Evolutionary conservation across 2,329 filamentous ascomycete species (phyloP), one percentile per base, ranked within the genome.

Genomic region (Ambrosiella xylebori): DNA sequence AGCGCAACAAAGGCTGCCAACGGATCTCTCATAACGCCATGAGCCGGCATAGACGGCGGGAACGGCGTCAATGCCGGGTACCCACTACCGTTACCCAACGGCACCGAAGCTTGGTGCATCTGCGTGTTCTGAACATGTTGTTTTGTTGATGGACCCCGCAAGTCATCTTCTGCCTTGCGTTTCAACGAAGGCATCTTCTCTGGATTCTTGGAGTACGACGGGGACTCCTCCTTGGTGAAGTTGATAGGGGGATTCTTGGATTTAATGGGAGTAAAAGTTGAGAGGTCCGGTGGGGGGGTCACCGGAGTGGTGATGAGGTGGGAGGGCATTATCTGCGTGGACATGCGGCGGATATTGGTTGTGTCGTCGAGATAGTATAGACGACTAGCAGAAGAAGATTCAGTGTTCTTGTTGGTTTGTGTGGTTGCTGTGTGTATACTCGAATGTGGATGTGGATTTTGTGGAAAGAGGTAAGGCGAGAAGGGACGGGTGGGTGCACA

Each of bases 271-370:
- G 35, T n/a, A 45, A 73, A 71, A 3, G 66, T 64, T 41, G 67
- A 66, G 57, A 69, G 66, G 40, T 72, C 70, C 39, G 70, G 70
- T 6, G 71, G 69, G 54, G 70, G 71, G 6, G 71, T 71, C 51
- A 71, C 66, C 44, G 70, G 70, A 12, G 68, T 65, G 36, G 70
- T 66, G 57, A 67, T 59, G 57, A 66, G 54, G 15, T 54, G 40
- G 47, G 39, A 52, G 19, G 56, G 54, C 58, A 60, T 67, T 58
- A 47, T 47, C 44, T 47, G n/a, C 13, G 44, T 5, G 13, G 44
- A 13, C 19, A 17, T n/a, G n/a, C 7, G 7, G 44, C 44, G 44
- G 13, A 47, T 15, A 5, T 47, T 15, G n/a, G 19, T 15, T 15
- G 27, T 27, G 27, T 27, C 27, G 27, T 27, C 27, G 27, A 27